Percentiles rank a stretch among this genome's conserved stretches.
Evolutionary conservation across 768 basidiomycete species (phyloP).

Genomic region (Podaxis mareebaensis): DNA sequence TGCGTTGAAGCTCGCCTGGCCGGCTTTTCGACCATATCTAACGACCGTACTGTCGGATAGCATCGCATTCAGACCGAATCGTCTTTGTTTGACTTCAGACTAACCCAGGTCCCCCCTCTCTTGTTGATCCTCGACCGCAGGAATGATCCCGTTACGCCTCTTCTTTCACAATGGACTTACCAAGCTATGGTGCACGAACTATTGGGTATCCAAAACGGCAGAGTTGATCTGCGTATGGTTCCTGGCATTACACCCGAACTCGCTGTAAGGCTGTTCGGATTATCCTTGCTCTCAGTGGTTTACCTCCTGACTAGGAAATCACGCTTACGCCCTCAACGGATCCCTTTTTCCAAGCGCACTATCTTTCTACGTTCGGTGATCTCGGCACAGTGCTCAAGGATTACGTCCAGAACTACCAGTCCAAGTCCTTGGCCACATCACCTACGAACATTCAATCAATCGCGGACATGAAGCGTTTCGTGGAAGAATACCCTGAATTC

Average conservation of each 20-base stretch:
- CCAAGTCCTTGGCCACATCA: conserved; percentile 72
- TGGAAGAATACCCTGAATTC: conserved; percentile 99
- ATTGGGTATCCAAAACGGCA: conserved; percentile 89
- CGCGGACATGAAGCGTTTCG: conserved; percentile 93
- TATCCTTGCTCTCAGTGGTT: conserved; percentile 8
- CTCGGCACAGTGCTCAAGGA: conserved; percentile 88
- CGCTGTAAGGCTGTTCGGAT: conserved; percentile 48
- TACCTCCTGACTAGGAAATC: conserved; percentile 65
- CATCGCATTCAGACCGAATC: conserved; percentile 80
- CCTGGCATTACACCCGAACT: conserved; percentile 88
- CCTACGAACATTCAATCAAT: conserved; percentile 91
- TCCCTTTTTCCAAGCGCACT: conserved; percentile 89
- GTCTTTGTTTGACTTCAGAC: conserved; percentile 88
- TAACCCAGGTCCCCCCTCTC: conserved; percentile 85
- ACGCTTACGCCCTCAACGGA: conserved; percentile 90
- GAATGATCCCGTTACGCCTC: conserved; percentile 95
- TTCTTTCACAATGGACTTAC: conserved; percentile 98
- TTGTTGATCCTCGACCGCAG: conserved; percentile 91
- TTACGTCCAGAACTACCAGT: conserved; percentile 93
- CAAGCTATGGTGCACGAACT: conserved; percentile 99
- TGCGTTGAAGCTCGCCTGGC: conserved; percentile 29
- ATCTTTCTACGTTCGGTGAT: conserved; percentile 94
- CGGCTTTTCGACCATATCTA: not conserved
- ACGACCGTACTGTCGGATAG: conserved; percentile 35
- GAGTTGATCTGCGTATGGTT: conserved; percentile 81